These are phyloP conservation scores for Mycena indigotica DNA, from an alignment of 768 basidiomycete genomes.

Conservation along the genomic window DNA sequence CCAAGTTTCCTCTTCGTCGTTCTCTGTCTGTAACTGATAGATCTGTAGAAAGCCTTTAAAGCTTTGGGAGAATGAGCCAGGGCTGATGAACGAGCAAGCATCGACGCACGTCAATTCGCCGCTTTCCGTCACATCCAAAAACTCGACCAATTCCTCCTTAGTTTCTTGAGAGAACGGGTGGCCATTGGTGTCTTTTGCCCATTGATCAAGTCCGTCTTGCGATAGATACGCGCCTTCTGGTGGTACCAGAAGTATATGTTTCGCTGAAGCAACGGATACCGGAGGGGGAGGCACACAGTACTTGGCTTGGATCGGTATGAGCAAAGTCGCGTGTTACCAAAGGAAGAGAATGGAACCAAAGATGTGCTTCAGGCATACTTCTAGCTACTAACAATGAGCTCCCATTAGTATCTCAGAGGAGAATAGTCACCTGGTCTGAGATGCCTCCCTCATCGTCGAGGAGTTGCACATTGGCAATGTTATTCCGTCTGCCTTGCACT, in stretches of 20 bases:
- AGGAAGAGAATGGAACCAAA: constrained; percentile 54
- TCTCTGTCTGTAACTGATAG: constrained; percentile 84
- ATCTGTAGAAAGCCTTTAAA: constrained; percentile 82
- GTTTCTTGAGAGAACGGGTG: constrained; percentile 74
- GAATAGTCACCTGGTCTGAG: constrained; percentile 53
- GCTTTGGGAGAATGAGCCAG: constrained; percentile 43
- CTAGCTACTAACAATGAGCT: constrained; percentile 47
- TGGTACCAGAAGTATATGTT: constrained; percentile 44
- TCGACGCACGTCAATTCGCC: constrained; percentile 69
- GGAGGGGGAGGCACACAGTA: constrained; percentile 51
- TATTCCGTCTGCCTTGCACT: constrained; percentile 55
- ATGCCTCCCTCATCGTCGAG: constrained; percentile 73
- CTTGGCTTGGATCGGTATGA: too few relatives aligned
- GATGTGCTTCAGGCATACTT: constrained; percentile 71
- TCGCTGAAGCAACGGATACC: constrained; percentile 20
- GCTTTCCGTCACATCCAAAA: constrained; percentile 72
- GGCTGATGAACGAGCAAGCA: neutral
- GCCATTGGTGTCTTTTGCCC: constrained; percentile 84
- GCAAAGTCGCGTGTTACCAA: too few relatives aligned
- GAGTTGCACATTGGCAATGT: constrained; percentile 51
- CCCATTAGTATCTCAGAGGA: neutral
- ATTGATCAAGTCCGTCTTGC: constrained; percentile 64
- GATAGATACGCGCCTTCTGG: constrained; percentile 60
- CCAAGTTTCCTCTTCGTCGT: constrained; percentile 85
- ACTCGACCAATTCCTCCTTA: constrained; percentile 76